Percentiles rank a stretch among this genome's conserved stretches.
Evolutionary conservation across 2,329 filamentous ascomycete genomes (phyloP).

Genomic region (Monilinia fructigena): DNA sequence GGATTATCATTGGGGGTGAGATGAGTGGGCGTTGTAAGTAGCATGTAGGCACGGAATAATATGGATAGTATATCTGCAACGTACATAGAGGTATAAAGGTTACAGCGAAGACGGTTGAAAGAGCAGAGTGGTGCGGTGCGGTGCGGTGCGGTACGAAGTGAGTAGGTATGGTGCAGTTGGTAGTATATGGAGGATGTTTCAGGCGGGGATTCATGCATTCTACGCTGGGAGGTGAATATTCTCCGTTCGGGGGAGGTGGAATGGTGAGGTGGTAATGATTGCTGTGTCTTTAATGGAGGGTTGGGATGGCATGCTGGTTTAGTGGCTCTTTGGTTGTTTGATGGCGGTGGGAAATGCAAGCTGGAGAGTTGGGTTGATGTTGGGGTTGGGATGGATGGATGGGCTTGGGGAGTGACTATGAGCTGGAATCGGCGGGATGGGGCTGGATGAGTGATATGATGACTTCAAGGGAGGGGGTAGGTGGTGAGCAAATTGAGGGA

Average conservation of each 20-base stretch:
- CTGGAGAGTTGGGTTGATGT: neutral
- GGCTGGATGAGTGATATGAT: too few relatives aligned
- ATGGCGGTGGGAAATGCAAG: neutral
- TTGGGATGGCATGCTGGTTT: neutral
- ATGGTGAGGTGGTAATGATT: neutral
- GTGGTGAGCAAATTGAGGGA: too few relatives aligned
- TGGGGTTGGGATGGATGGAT: neutral
- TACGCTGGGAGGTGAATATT: slow-evolving; percentile 5
- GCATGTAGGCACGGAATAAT: neutral
- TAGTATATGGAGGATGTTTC: neutral
- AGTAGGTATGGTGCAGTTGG: too few relatives aligned
- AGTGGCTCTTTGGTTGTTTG: too few relatives aligned
- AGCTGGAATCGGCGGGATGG: too few relatives aligned
- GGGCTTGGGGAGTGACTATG: neutral
- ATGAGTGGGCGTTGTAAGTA: neutral
- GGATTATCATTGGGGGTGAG: neutral
- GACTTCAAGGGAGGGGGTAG: too few relatives aligned
- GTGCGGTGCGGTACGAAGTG: neutral
- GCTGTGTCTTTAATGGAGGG: too few relatives aligned
- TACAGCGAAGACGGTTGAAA: too few relatives aligned
- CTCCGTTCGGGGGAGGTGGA: neutral
- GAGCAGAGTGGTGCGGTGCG: too few relatives aligned
- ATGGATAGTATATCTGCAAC: neutral
- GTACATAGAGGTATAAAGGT: neutral
- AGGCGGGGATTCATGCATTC: neutral